A percentile compares a stretch with the other conserved stretches of the same genome.
Conservation (phyloP, 257 asterid genomes). For the Nicotiana noctiflora region DNA sequence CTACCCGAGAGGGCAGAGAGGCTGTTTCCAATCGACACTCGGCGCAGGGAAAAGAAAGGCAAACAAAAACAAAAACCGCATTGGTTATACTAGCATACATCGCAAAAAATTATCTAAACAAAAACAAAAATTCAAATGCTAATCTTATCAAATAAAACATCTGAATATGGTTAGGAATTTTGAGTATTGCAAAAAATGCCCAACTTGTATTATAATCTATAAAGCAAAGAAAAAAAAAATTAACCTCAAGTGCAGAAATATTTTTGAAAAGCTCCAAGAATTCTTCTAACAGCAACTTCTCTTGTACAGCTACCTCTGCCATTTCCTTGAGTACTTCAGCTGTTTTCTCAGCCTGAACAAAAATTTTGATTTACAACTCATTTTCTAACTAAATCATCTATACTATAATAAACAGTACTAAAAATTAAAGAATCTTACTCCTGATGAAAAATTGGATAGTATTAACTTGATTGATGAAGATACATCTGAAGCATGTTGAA, state of each 20-base stretch:
- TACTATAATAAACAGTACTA: neutral
- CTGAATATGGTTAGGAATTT: neutral
- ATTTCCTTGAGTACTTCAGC: constrained; percentile 33
- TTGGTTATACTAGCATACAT: too few relatives aligned
- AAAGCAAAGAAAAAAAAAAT: neutral
- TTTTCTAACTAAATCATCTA: neutral
- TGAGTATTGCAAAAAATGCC: neutral
- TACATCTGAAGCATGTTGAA: constrained; percentile 53
- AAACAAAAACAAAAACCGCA: too few relatives aligned
- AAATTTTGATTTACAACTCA: neutral
- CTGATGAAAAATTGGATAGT: constrained; percentile 29
- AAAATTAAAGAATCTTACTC: constrained; percentile 29
- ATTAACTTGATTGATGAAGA: constrained; percentile 38
- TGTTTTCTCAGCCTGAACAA: constrained; percentile 34
- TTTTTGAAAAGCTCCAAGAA: constrained; percentile 59
- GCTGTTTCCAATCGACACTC: too few relatives aligned
- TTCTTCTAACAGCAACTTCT: constrained; percentile 69
- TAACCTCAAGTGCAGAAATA: constrained; percentile 58
- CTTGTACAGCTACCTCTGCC: constrained; percentile 58
- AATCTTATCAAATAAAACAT: neutral
- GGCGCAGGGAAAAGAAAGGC: too few relatives aligned
- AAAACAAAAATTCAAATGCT: too few relatives aligned
- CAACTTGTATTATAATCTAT: neutral
- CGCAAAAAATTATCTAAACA: too few relatives aligned
- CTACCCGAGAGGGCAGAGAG: too few relatives aligned